Percentiles rank a stretch among this genome's conserved stretches.
These are phyloP conservation scores for Talaromyces trachyspermus DNA, from an alignment of 495 filamentous ascomycete species.

Conservation along the genomic window DNA sequence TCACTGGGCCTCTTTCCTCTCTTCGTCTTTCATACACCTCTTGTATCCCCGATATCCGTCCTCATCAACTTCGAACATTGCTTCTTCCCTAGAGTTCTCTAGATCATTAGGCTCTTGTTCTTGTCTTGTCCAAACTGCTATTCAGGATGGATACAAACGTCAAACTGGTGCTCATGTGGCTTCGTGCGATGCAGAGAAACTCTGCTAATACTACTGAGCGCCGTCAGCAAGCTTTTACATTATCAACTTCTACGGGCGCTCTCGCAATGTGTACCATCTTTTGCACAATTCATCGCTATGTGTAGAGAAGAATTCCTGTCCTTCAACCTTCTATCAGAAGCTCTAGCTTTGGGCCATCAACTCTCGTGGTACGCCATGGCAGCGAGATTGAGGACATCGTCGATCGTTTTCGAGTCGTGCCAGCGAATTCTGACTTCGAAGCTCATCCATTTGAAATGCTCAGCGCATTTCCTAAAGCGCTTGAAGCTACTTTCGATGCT, in stretches of 20 bases:
- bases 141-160: neutral
- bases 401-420: conserved; percentile 8
- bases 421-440: conserved; percentile 17
- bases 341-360: neutral
- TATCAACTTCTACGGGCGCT: conserved; percentile 6
- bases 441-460: conserved; percentile 18
- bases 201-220: neutral
- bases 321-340: conserved; percentile 13
- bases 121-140: neutral
- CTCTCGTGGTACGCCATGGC: conserved; percentile 11
- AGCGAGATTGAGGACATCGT: conserved; percentile 9
- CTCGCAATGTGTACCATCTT: conserved; percentile 13
- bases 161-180: neutral
- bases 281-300: conserved; percentile 16
- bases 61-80: no score
- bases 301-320: conserved; percentile 8
- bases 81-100: no score
- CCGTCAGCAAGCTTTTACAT: neutral
- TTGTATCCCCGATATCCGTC: no score
- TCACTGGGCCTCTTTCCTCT: neutral
- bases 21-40: neutral
- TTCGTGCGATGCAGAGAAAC: neutral
- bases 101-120: neutral
- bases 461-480: conserved; percentile 10
- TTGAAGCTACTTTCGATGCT: conserved; percentile 9